A percentile compares a stretch with the other conserved stretches of the same genome.
Conservation (phyloP, 768 basidiomycete species). For the Leccinum sublutescens region DNA sequence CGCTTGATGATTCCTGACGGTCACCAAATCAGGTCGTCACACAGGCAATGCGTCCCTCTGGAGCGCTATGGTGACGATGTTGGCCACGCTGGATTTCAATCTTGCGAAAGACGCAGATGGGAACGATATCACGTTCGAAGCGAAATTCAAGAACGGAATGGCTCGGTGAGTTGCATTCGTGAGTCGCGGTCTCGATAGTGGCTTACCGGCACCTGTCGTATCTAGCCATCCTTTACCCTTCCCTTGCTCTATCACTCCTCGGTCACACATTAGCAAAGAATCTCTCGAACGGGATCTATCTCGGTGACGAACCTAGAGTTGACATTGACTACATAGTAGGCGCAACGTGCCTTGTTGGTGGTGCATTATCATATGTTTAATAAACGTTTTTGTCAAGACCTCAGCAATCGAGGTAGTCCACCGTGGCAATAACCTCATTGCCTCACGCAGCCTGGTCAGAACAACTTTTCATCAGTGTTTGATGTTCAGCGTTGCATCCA, state of each 20-base stretch:
- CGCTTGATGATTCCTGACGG: background rate
- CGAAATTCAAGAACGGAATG: background rate
- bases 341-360: background rate
- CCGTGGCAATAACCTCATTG: too few species aligned
- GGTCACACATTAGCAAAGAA: background rate
- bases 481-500: too few species aligned
- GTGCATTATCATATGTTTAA: background rate
- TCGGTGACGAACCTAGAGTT: background rate
- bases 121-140: background rate
- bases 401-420: too few species aligned
- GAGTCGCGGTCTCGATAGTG: background rate
- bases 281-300: background rate
- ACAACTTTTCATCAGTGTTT: too few species aligned
- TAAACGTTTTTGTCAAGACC: too few species aligned
- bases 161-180: background rate
- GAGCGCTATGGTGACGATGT: background rate
- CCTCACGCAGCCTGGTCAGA: too few species aligned
- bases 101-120: background rate
- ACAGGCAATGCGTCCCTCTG: background rate
- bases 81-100: background rate
- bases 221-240: background rate
- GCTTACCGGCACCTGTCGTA: background rate
- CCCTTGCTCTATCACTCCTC: background rate
- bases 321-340: background rate
- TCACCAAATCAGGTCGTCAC: background rate